A percentile compares a stretch with the other conserved stretches of the same genome.
Evolutionary conservation across 345 rosid genomes (phyloP).

Genomic region (Isatis tinctoria): DNA sequence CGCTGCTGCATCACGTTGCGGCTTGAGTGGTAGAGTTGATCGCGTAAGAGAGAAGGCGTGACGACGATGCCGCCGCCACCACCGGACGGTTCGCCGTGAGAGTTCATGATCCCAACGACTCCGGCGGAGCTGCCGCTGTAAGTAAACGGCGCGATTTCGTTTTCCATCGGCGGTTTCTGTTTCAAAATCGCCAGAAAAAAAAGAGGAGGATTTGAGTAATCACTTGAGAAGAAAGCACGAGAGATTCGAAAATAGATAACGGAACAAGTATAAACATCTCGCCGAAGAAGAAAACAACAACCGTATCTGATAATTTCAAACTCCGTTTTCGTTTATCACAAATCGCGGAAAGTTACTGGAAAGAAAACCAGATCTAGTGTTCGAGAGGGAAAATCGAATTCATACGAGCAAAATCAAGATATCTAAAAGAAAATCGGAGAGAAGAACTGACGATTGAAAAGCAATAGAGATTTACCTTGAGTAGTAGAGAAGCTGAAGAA

Average conservation of each 20-base stretch:
- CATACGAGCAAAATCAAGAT: neutral
- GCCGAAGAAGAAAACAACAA: neutral
- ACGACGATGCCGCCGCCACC: neutral
- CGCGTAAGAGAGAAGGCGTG: constrained; percentile 31
- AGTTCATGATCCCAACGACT: neutral
- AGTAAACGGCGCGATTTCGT: constrained; percentile 38
- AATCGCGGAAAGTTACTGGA: neutral
- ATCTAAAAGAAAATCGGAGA: neutral
- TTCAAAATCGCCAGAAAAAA: neutral
- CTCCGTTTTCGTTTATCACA: neutral
- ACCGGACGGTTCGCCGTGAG: constrained; percentile 14
- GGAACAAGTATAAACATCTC: neutral
- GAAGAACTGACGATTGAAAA: neutral
- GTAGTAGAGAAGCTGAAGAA: neutral
- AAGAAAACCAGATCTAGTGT: constrained; percentile 10
- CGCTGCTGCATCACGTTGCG: constrained; percentile 43
- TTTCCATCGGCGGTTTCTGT: constrained; percentile 26
- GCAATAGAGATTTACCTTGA: constrained; percentile 5
- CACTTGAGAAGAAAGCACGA: neutral
- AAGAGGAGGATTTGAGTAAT: neutral
- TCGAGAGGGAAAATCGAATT: neutral
- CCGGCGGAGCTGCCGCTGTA: constrained; percentile 24
- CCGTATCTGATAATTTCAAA: neutral
- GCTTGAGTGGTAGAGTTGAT: constrained; percentile 36
- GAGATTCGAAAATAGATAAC: neutral